phyloP scores from a whole-genome alignment of 2,329 filamentous ascomycete genomes.

The Ophiostoma populinum region DNA sequence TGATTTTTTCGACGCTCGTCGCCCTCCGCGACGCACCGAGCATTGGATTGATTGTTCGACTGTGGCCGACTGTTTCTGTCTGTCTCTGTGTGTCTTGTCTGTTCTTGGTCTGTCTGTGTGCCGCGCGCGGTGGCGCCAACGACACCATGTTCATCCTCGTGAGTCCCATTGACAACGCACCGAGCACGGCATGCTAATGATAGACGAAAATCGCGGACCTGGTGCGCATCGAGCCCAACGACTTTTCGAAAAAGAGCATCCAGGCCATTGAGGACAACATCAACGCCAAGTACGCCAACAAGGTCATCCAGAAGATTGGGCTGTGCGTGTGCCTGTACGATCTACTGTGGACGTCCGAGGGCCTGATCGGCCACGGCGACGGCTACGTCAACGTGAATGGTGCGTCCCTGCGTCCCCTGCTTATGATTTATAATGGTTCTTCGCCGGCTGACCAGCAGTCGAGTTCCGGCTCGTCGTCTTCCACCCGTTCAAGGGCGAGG shows the following conservation, averaged over 20 bases:
- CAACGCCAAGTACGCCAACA: constrained; percentile 92
- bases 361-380: constrained; percentile 80
- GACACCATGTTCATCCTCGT: constrained; percentile 34
- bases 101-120: background rate
- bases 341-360: constrained; percentile 74
- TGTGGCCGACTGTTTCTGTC: background rate
- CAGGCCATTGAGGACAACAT: constrained; percentile 91
- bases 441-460: constrained; percentile 33
- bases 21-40: constrained; percentile 4
- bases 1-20: constrained; percentile 6
- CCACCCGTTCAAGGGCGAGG: constrained; percentile 87
- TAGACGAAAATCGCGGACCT: constrained; percentile 90
- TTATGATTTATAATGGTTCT: background rate
- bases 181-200: no score
- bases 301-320: constrained; percentile 84
- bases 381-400: constrained; percentile 90
- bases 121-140: background rate
- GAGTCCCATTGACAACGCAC: constrained; percentile 12
- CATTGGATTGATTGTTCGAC: no score
- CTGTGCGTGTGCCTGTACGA: constrained; percentile 91
- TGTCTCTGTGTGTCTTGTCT: background rate
- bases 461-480: constrained; percentile 91
- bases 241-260: constrained; percentile 69
- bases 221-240: constrained; percentile 77
- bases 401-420: no score